These are phyloP conservation scores for Stromatinia cepivora DNA, from an alignment of 2,329 filamentous ascomycete species.

Conservation along the genomic window DNA sequence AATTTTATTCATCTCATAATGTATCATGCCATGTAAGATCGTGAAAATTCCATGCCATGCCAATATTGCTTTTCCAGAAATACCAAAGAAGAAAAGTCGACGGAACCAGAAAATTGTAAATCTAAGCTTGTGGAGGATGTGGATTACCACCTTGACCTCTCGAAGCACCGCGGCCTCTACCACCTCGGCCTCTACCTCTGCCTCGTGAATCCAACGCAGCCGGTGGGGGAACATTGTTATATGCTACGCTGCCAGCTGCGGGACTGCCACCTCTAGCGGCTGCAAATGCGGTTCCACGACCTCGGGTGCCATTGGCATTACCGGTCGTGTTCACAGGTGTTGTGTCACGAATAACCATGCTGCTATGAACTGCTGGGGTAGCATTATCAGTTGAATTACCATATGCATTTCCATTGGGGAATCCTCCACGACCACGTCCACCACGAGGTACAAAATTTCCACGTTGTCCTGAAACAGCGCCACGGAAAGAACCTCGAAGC, in stretches of 20 bases:
- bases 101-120: background rate
- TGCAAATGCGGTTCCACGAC: slow-evolving; percentile 28
- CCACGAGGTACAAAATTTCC: slow-evolving; percentile 24
- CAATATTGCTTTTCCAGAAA: slow-evolving; percentile 15
- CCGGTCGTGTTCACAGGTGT: slow-evolving; percentile 27
- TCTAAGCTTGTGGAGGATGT: slow-evolving; percentile 21
- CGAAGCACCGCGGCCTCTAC: slow-evolving; percentile 31
- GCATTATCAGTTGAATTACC: slow-evolving; percentile 31
- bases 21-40: background rate
- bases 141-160: slow-evolving; percentile 33
- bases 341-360: slow-evolving; percentile 32
- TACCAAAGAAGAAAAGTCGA: slow-evolving; percentile 2
- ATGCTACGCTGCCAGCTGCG: slow-evolving; percentile 41
- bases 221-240: slow-evolving; percentile 62
- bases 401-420: slow-evolving; percentile 23
- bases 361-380: slow-evolving; percentile 34
- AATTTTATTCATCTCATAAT: background rate
- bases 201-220: slow-evolving; percentile 51
- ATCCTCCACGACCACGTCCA: slow-evolving; percentile 42
- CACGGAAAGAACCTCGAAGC: slow-evolving; percentile 58
- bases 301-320: slow-evolving; percentile 29
- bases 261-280: slow-evolving; percentile 33
- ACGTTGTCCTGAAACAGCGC: slow-evolving; percentile 45
- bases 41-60: background rate
- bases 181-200: slow-evolving; percentile 41